These are phyloP conservation scores for Neophaeococcomyces aloes DNA, from an alignment of 2,329 filamentous ascomycete genomes.

Conservation along the genomic window DNA sequence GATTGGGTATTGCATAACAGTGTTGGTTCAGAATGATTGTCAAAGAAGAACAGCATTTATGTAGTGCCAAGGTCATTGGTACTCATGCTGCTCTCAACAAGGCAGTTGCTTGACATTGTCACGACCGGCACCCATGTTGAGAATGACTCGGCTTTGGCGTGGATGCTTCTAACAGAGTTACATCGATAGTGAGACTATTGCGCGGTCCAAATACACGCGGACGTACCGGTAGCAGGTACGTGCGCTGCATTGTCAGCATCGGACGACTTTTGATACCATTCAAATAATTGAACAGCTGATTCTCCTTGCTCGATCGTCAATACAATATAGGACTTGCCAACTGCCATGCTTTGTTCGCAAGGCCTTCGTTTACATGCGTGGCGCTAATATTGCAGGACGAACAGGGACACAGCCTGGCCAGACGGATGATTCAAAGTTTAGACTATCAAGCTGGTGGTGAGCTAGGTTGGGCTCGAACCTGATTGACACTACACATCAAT, in stretches of 20 bases:
- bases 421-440: too few relatives aligned
- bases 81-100: too few relatives aligned
- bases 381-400: constrained; percentile 12
- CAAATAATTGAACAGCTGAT: constrained; percentile 55
- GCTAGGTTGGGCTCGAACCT: too few relatives aligned
- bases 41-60: constrained; percentile 43
- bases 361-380: constrained; percentile 14
- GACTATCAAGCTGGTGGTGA: too few relatives aligned
- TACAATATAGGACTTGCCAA: constrained; percentile 22
- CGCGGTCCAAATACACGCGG: constrained; percentile 65
- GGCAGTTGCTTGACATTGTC: constrained; percentile 35
- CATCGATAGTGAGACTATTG: constrained; percentile 52
- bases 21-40: constrained; percentile 58
- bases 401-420: too few relatives aligned
- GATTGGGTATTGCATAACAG: constrained; percentile 54
- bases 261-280: constrained; percentile 68
- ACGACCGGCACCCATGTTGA: constrained; percentile 56
- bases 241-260: constrained; percentile 55
- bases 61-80: too few relatives aligned
- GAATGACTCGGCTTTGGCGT: too few relatives aligned
- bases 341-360: constrained; percentile 25
- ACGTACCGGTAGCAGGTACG: constrained; percentile 72
- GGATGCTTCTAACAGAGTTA: constrained; percentile 26
- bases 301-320: constrained; percentile 63
- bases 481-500: too few relatives aligned